A percentile compares a stretch with the other conserved stretches of the same genome.
Conservation (phyloP, 768 basidiomycete genomes). For the Boletus rubropictus region DNA sequence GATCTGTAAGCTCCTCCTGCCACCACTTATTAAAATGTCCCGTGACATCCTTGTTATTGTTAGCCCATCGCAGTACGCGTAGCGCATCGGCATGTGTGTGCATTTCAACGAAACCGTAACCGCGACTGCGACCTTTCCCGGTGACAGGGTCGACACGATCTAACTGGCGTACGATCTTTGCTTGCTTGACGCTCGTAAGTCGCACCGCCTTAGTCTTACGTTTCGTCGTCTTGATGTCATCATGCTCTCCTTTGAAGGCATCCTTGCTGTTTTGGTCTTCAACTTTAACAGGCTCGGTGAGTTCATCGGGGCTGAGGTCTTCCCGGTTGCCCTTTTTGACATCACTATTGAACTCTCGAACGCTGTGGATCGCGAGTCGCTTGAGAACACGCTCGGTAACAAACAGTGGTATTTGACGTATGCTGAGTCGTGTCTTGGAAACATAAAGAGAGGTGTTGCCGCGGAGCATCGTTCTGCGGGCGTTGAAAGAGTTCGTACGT, state of each 20-base stretch:
- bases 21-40: conserved; percentile 75
- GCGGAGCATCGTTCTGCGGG: conserved; percentile 75
- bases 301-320: conserved; percentile 69
- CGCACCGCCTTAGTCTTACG: conserved; percentile 25
- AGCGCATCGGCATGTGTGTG: conserved; percentile 83
- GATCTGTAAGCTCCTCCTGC: conserved; percentile 66
- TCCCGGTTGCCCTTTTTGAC: conserved; percentile 56
- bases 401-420: conserved; percentile 88
- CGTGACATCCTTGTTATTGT: conserved; percentile 72
- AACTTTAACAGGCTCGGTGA: conserved; percentile 39
- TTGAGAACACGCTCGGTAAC: conserved; percentile 88
- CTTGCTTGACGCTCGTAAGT: conserved; percentile 65
- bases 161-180: conserved; percentile 85
- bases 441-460: conserved; percentile 93
- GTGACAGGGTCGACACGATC: conserved; percentile 88
- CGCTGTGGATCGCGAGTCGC: conserved; percentile 76
- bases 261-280: conserved; percentile 25
- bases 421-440: conserved; percentile 87
- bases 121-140: conserved; percentile 82
- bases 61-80: conserved; percentile 88
- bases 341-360: conserved; percentile 74
- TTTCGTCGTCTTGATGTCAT: conserved; percentile 24
- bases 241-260: conserved; percentile 23
- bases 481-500: conserved; percentile 78
- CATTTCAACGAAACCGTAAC: conserved; percentile 95